Evolutionary conservation across 768 basidiomycete species (phyloP).

Genomic region (Lactarius hengduanensis): DNA sequence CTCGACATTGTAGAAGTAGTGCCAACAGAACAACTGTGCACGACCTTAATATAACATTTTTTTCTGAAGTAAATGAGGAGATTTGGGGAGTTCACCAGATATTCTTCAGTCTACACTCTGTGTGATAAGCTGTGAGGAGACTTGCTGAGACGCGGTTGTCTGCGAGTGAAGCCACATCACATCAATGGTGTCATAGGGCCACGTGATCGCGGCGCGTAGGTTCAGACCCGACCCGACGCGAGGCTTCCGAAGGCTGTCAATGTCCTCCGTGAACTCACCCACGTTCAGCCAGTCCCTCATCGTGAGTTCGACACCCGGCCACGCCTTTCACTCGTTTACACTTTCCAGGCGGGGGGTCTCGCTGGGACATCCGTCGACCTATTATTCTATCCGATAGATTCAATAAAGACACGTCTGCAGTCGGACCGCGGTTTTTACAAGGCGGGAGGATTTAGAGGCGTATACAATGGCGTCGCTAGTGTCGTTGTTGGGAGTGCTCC

Average conservation of each 20-base stretch:
- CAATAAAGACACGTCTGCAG: constrained; percentile 93
- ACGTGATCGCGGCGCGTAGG: constrained; percentile 25
- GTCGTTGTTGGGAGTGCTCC: constrained; percentile 94
- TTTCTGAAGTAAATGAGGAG: neutral
- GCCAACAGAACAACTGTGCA: constrained; percentile 1
- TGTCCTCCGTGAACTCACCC: constrained; percentile 25
- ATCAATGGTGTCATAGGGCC: neutral
- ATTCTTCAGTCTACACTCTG: neutral
- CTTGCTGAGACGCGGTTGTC: neutral
- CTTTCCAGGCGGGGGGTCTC: constrained; percentile 73
- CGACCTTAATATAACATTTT: constrained; percentile 10
- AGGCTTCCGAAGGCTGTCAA: constrained; percentile 4
- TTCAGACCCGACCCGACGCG: neutral
- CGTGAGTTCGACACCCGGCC: constrained; percentile 29
- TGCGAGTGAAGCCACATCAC: neutral
- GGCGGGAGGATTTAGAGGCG: constrained; percentile 85
- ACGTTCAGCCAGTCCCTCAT: constrained; percentile 37
- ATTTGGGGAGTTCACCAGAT: neutral
- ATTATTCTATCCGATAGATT: constrained; percentile 96
- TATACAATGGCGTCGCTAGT: constrained; percentile 93
- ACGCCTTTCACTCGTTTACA: neutral
- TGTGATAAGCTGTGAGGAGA: neutral
- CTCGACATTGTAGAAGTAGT: constrained; percentile 6
- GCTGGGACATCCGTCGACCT: constrained; percentile 94
- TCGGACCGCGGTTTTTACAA: constrained; percentile 79